Evolutionary conservation across 441 rosid species (phyloP).

Genomic region (Eutrema salsugineum): DNA sequence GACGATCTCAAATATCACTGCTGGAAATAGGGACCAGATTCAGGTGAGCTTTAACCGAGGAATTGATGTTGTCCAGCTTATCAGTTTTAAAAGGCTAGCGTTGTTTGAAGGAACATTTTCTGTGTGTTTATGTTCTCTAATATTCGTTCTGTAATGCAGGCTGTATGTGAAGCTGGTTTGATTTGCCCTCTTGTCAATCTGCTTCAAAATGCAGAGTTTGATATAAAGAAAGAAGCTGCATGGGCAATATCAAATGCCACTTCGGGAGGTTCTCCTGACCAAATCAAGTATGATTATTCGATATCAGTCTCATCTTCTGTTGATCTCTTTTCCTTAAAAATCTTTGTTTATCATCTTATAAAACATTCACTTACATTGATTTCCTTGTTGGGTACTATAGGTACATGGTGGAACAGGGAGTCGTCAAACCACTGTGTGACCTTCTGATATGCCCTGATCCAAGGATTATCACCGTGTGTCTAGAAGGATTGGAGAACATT

Average conservation of each 20-base stretch:
- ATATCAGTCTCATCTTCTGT: background rate
- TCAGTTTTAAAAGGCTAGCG: background rate
- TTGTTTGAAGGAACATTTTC: background rate
- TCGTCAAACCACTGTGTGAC: slow-evolving; percentile 65
- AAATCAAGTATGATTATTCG: slow-evolving; percentile 46
- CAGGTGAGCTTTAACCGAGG: slow-evolving; percentile 38
- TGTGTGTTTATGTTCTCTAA: background rate
- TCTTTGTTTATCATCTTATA: background rate
- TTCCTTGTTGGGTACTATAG: slow-evolving; percentile 14
- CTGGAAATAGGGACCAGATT: slow-evolving; percentile 73
- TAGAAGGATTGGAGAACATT: slow-evolving; percentile 73
- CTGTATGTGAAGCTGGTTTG: slow-evolving; percentile 57
- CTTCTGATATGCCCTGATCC: slow-evolving; percentile 69
- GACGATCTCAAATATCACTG: slow-evolving; percentile 79
- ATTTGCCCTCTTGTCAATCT: slow-evolving; percentile 52
- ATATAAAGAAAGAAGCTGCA: slow-evolving; percentile 75
- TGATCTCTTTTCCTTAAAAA: background rate
- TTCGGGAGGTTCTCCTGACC: slow-evolving; percentile 61
- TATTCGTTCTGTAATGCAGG: slow-evolving; percentile 30
- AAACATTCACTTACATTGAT: background rate
- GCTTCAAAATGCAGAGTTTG: slow-evolving; percentile 67
- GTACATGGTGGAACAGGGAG: slow-evolving; percentile 49
- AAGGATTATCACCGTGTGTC: slow-evolving; percentile 63
- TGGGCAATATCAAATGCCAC: slow-evolving; percentile 78
- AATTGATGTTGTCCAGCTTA: background rate